Evolutionary conservation across 768 basidiomycete genomes (phyloP), one percentile per base, ranked within the genome.

Genomic region (Boletus rubescentipes): DNA sequence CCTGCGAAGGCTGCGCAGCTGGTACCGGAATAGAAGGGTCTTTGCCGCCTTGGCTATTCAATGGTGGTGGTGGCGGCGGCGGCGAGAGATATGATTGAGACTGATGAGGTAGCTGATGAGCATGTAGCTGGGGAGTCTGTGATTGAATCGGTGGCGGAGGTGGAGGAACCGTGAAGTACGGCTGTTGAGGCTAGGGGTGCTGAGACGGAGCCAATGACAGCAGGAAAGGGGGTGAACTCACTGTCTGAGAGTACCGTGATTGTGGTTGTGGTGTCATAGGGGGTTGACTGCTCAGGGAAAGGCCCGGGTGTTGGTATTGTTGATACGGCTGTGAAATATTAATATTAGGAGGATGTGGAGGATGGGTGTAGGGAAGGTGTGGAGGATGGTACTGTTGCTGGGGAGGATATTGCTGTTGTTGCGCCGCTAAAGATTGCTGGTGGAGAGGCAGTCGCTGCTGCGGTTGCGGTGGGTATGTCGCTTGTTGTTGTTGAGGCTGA

Each of bases 31-130:
- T 9, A 21, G 55, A 41, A 38, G 18, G 16, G 20, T 18, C 41
- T 4, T 35, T 42, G 21, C 23, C 38, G 45, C 18, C 45, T 42
- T 59, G 59, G 21, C 26, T 49, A 46, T 53, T 15, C 36, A 57
- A 44, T 36, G 53, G 55, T 2, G 49, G 51, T 0, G 46, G 61
- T 2, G 56, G 61, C 1, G 56, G 61, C 0, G 61, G 61, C 0
- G 64, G 64, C 18, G 60, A 49, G 41, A 69, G 54, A 48, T 60
- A 47, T 26, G 62, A 57, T 32, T 61, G 62, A 5, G 59, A 43
- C 0, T 64, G 70, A 49, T 52, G 64, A 49, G 51, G 53, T 56
- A 38, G 46, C 45, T 62, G 67, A 32, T 60, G 46, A 2, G 46
- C 20, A 46, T 53, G 26, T 30, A 54, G 49, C 14, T 55, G 53